phyloP scores from a whole-genome alignment of 768 basidiomycete genomes.

The Boletus vermiculosoides region DNA sequence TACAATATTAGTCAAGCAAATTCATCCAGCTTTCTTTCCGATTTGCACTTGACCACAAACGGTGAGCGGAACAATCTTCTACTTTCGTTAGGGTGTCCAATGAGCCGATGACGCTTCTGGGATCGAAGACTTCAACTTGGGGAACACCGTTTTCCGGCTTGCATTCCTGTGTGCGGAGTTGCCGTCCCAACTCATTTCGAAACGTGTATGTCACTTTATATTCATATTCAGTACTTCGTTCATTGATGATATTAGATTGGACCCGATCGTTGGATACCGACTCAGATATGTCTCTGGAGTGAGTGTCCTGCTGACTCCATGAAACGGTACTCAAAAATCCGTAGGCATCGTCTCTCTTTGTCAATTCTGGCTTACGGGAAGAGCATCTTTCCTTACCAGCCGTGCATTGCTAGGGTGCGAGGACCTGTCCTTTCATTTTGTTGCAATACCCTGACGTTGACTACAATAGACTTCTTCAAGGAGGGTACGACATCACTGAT shows the following conservation, averaged over 20 bases:
- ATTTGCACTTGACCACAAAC: constrained; percentile 52
- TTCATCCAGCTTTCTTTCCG: constrained; percentile 54
- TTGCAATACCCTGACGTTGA: neutral
- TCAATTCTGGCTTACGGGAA: constrained; percentile 59
- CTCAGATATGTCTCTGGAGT: constrained; percentile 57
- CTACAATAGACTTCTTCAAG: constrained; percentile 40
- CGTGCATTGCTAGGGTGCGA: constrained; percentile 48
- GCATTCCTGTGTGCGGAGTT: constrained; percentile 55
- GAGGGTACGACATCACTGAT: constrained; percentile 35
- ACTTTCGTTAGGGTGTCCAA: neutral
- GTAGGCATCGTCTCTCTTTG: constrained; percentile 42
- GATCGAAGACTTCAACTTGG: constrained; percentile 50
- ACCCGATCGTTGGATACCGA: constrained; percentile 64
- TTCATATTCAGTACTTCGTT: neutral
- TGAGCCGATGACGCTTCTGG: neutral
- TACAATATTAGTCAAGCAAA: constrained; percentile 58
- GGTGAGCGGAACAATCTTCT: constrained; percentile 24
- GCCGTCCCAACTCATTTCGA: constrained; percentile 62
- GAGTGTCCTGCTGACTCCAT: neutral
- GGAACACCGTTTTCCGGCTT: constrained; percentile 53
- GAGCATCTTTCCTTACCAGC: constrained; percentile 47
- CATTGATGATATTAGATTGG: constrained; percentile 41
- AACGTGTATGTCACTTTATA: constrained; percentile 45
- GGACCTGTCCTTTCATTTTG: neutral
- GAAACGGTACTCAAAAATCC: neutral